These are phyloP conservation scores for Malassezia sp. DNA, from an alignment of 1,284 basidiomycete genomes.

Conservation along the genomic window DNA sequence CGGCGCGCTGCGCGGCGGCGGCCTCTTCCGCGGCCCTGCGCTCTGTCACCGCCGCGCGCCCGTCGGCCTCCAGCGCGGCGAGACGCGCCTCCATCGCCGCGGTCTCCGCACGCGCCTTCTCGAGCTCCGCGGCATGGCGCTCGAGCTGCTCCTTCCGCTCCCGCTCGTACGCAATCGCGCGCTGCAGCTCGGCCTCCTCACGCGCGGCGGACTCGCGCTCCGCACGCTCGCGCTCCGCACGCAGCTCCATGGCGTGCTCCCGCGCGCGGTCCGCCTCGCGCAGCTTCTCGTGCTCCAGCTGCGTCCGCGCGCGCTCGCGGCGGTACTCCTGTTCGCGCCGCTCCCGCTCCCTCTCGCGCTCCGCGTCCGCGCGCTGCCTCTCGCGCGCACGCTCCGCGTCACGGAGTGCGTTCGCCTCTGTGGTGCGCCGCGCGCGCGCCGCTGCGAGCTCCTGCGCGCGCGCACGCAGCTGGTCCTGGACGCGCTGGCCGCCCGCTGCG, in stretches of 20 bases:
- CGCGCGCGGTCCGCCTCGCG: constrained; percentile 11
- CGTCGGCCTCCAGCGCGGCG: neutral
- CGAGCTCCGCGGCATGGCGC: constrained; percentile 12
- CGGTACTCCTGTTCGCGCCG: constrained; percentile 9
- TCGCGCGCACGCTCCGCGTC: constrained; percentile 17
- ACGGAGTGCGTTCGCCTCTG: neutral
- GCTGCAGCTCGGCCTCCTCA: constrained; percentile 8
- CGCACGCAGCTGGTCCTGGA: neutral
- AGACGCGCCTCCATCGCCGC: constrained; percentile 12
- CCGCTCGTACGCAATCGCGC: constrained; percentile 15
- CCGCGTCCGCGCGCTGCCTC: constrained; percentile 24
- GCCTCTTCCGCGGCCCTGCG: constrained; percentile 3
- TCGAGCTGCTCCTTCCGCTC: constrained; percentile 17
- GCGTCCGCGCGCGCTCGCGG: constrained; percentile 10
- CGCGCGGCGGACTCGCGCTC: neutral
- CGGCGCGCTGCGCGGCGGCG: neutral
- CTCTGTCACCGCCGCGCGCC: constrained; percentile 5
- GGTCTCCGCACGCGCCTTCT: constrained; percentile 10
- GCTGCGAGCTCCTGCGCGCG: neutral
- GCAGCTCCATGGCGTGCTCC: constrained; percentile 8
- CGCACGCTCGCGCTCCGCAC: neutral
- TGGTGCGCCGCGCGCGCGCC: constrained; percentile 13
- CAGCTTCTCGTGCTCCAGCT: constrained; percentile 14
- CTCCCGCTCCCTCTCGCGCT: constrained; percentile 8
- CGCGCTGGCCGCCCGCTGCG: too few relatives aligned